Conservation (phyloP, 2,329 filamentous ascomycete species). For the Colletotrichum tropicale region DNA sequence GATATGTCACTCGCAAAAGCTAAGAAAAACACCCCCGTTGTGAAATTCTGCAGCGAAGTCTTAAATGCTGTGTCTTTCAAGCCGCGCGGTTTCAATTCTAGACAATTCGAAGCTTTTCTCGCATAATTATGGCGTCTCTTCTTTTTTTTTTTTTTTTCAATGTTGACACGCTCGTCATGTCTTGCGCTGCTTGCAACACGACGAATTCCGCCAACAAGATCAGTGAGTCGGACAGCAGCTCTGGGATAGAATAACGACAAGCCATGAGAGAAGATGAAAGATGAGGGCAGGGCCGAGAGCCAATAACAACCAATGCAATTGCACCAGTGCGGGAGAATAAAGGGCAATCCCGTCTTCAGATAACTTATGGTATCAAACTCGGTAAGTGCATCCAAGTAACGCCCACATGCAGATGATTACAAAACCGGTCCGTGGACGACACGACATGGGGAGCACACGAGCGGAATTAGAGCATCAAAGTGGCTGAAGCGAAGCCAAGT, state of each 20-base stretch:
- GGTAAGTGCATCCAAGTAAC: too few species aligned
- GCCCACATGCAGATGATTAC: background rate
- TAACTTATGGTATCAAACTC: background rate
- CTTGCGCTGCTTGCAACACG: background rate
- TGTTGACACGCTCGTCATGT: background rate
- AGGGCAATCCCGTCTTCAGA: fast-evolving
- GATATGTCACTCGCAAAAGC: background rate
- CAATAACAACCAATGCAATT: background rate
- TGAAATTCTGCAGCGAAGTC: background rate
- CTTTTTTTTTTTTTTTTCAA: background rate
- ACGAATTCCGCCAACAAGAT: too few species aligned
- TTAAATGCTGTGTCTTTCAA: too few species aligned
- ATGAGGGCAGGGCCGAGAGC: background rate
- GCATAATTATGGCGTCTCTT: background rate
- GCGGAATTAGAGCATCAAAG: background rate
- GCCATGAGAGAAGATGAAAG: background rate
- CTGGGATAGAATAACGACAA: too few species aligned
- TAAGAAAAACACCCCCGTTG: background rate
- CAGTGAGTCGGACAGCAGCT: too few species aligned
- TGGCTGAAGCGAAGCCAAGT: too few species aligned
- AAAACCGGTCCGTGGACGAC: background rate
- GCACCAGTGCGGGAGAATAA: background rate
- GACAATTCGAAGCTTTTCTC: background rate
- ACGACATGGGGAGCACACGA: background rate
- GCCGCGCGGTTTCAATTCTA: too few species aligned